Evolutionary conservation across 2,329 filamentous ascomycete genomes (phyloP), one percentile per base, ranked within the genome.

Genomic region (Pseudogymnoascus sp.): DNA sequence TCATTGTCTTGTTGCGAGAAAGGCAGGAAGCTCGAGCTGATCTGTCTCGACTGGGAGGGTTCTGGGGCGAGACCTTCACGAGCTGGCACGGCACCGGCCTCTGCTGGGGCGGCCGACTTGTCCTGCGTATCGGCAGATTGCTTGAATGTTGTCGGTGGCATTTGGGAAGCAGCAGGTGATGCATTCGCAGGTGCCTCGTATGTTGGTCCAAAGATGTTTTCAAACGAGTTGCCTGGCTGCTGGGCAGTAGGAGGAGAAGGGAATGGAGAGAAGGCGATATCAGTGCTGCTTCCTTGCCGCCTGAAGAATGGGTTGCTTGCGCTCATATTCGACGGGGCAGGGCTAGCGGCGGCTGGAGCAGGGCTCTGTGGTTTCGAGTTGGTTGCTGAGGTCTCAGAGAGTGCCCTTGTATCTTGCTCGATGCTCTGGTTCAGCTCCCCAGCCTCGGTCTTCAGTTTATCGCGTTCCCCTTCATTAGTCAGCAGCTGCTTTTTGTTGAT

Each of bases 401-500:
- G 76, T 71, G 79, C 83, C 68, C 79, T 80, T 33, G 78, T 75
- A 60, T 77, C 75, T 63, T 85, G 86, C 70, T 83, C 84, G 67
- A 77, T 84, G 69, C 77, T 83, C 78, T 80, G 87, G 72, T 76
- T 81, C 65, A 87, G 81, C 59, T 84, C 85, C 62, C 86, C 86
- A 47, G 88, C 87, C 73, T 97, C 93, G 1, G 79, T 77, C 76
- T 91, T 92, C 38, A 96, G 78, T 77, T 90, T 93, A 63, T 97
- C 93, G 33, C 90, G 84, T 73, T 97, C 93, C 57, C 83, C 84
- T 74, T 99, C 94, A 62, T 88, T 90, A 0, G 92, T 97, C 36
- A 88, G 84, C 63, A 97, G 79, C 75, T 99, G 94, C 77, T 99
- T 99, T 80, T 95, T 97, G 77, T 97, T 97, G 76, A 99, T 99